Evolutionary conservation across 345 rosid species (phyloP).

Genomic region (Punica granatum): DNA sequence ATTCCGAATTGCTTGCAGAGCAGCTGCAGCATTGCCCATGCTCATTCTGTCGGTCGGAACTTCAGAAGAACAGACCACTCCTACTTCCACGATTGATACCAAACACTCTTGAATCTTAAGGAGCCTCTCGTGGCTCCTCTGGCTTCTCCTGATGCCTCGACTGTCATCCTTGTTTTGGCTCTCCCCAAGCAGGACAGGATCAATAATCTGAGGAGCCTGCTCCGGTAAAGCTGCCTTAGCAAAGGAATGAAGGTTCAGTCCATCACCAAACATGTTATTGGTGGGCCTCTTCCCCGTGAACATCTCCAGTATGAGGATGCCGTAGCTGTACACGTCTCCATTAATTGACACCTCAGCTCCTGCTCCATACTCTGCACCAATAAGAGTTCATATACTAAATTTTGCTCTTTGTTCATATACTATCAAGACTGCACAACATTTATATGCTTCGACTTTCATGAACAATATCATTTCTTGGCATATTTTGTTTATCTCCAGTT

Average conservation of each 20-base stretch:
- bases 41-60: background rate
- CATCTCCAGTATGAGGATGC: slow-evolving; percentile 22
- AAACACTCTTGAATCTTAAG: background rate
- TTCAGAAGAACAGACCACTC: background rate
- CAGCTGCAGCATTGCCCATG: background rate
- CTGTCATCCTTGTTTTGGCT: too few relatives aligned
- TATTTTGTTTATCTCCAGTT: too few relatives aligned
- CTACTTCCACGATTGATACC: background rate
- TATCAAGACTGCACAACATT: background rate
- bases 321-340: slow-evolving; percentile 20
- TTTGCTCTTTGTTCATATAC: background rate
- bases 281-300: slow-evolving; percentile 15
- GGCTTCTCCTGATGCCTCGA: too few relatives aligned
- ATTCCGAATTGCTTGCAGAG: background rate
- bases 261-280: background rate
- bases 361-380: slow-evolving; percentile 13
- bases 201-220: slow-evolving; percentile 1
- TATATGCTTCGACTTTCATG: too few relatives aligned
- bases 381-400: background rate
- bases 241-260: slow-evolving; percentile 7
- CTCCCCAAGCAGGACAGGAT: slow-evolving; percentile 1
- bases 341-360: slow-evolving; percentile 10
- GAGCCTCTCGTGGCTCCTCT: background rate
- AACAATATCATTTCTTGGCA: too few relatives aligned
- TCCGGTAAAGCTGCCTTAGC: slow-evolving; percentile 9